A percentile compares a stretch with the other conserved stretches of the same genome.
Conservation (phyloP, 306 rosid genomes). For the Rubus parviflorus region DNA sequence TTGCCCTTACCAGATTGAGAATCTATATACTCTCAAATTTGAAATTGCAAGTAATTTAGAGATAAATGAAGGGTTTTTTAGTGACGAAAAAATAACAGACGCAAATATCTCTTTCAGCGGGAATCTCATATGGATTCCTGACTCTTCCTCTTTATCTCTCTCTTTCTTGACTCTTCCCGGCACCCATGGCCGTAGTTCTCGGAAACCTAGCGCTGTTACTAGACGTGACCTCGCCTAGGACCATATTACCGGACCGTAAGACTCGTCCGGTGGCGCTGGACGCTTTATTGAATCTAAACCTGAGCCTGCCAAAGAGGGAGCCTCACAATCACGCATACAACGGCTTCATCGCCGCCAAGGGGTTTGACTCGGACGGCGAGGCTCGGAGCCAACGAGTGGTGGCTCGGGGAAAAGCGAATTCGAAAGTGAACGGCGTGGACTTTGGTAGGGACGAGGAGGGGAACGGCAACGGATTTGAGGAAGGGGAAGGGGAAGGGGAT, state of each 20-base stretch:
- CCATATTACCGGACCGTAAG: slow-evolving; percentile 49
- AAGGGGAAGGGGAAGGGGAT: slow-evolving; percentile 42
- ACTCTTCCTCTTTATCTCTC: neutral
- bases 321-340: slow-evolving; percentile 22
- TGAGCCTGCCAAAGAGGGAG: slow-evolving; percentile 51
- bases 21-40: neutral
- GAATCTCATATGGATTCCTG: slow-evolving; percentile 1
- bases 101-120: slow-evolving; percentile 53
- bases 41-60: neutral
- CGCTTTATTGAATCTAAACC: slow-evolving; percentile 43
- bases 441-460: slow-evolving; percentile 73
- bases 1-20: slow-evolving; percentile 1
- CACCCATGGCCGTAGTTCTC: slow-evolving; percentile 60
- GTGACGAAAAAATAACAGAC: slow-evolving; percentile 19
- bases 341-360: slow-evolving; percentile 36
- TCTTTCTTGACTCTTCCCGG: slow-evolving; percentile 15
- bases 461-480: slow-evolving; percentile 37
- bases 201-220: slow-evolving; percentile 72
- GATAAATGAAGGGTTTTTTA: slow-evolving; percentile 14
- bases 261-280: slow-evolving; percentile 51
- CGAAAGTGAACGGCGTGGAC: slow-evolving; percentile 71
- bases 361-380: slow-evolving; percentile 66
- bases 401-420: slow-evolving; percentile 63
- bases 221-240: slow-evolving; percentile 57
- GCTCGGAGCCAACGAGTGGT: slow-evolving; percentile 52